phyloP scores from a whole-genome alignment of 331 rosid species.

The Rhamnella rubrinervis region DNA sequence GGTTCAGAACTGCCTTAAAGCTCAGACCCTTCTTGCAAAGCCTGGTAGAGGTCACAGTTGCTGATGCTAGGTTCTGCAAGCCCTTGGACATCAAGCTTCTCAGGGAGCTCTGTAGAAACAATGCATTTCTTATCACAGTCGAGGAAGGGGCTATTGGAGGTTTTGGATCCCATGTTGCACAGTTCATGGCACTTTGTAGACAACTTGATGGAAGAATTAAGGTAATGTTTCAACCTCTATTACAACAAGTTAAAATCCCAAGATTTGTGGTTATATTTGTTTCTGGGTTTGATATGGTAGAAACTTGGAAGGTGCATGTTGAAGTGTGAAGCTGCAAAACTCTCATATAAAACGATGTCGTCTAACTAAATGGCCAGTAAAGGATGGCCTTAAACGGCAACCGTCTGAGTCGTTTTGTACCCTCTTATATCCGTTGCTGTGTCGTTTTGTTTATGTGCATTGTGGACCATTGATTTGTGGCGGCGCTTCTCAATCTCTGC shows the following conservation, averaged over 20 bases:
- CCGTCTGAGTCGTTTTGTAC: too few species aligned
- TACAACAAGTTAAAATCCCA: not conserved
- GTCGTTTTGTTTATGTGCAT: too few species aligned
- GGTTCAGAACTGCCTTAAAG: slow-evolving; percentile 92
- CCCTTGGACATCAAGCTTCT: slow-evolving; percentile 86
- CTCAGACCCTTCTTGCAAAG: slow-evolving; percentile 69
- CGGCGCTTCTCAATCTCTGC: too few species aligned
- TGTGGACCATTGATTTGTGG: too few species aligned
- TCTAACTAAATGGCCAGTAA: too few species aligned
- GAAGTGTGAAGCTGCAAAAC: too few species aligned
- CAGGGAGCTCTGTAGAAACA: slow-evolving; percentile 73
- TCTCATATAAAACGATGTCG: too few species aligned
- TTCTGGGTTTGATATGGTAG: not conserved
- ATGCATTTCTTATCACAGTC: slow-evolving; percentile 76
- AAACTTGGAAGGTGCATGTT: not conserved
- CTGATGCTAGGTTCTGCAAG: slow-evolving; percentile 97
- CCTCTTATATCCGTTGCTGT: too few species aligned
- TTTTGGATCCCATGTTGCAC: slow-evolving; percentile 93
- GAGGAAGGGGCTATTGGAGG: slow-evolving; percentile 98
- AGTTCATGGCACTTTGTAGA: slow-evolving; percentile 82
- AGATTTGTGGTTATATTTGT: not conserved
- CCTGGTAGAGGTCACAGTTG: slow-evolving; percentile 91
- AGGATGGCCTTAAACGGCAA: too few species aligned
- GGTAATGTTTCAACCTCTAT: slow-evolving; percentile 36
- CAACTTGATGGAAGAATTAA: slow-evolving; percentile 71